Evolutionary conservation across 768 basidiomycete species (phyloP), one percentile per base, ranked within the genome.

Genomic region (Suillus subalutaceus): DNA sequence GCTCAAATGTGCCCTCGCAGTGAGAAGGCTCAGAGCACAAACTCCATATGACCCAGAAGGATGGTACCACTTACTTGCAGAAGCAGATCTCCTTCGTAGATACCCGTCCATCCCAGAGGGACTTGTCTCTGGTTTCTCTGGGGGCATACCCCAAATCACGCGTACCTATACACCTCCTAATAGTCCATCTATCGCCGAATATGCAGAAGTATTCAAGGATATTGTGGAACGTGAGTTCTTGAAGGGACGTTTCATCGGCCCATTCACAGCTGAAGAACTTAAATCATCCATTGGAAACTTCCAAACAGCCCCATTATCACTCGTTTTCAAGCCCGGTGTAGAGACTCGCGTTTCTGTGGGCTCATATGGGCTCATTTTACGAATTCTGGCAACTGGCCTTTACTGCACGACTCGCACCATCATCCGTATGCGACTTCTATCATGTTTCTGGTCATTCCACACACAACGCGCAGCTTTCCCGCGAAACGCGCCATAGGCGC

Each of bases 221-320:
- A 66, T 66, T 35, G 15, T 62, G 6, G 10, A 46, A 0, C 0
- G 0, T 26, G 60, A 62, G 69, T 69, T 81, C n/a, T 0, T 30
- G 0, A 60, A 46, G n/a, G 69, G 68, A 0, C 69, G 74, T 0
- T 82, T 80, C 62, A 16, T 81, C 6, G 79, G 82, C 0, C 82
- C 82, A 0, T 55, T 69, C 52, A 32, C 63, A 0, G 58, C 70
- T 12, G 58, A 65, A 68, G n/a, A 8, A 59, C 64, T 79, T 0
- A 70, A 75, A 52, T 0, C 1, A 0, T 1, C 37, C 4, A 62
- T 79, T 0, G 74, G 79, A 0, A 4, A 32, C 30, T 80, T 80
- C 56, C 79, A 78, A 18, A 68, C 16, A 55, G 71, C 9, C 76
- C 79, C 1, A 52, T 0, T 80, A 0, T 74, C 73, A 0, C 41